These are phyloP conservation scores for Chaetomium olivaceum DNA, from an alignment of 2,329 filamentous ascomycete genomes.

Conservation along the genomic window DNA sequence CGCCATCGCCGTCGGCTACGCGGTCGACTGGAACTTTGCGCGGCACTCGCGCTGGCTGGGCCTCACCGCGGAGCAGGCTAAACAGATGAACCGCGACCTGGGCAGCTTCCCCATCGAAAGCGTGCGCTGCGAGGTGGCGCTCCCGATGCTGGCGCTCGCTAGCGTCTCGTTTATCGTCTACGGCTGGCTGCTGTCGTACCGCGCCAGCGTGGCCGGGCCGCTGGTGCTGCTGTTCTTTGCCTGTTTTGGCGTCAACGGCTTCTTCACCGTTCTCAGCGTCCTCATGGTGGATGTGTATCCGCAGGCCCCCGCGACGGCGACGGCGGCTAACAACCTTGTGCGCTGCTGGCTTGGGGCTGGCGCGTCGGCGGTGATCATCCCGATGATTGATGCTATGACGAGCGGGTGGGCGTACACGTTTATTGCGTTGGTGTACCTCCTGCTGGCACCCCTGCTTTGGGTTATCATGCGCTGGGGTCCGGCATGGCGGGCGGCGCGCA, in stretches of 20 bases:
- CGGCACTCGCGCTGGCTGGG: slow-evolving; percentile 58
- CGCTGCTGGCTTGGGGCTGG: slow-evolving; percentile 57
- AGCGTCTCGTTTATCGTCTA: slow-evolving; percentile 50
- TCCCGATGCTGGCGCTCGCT: slow-evolving; percentile 54
- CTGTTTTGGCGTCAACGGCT: slow-evolving; percentile 53
- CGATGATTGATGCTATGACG: slow-evolving; percentile 53
- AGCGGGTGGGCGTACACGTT: slow-evolving; percentile 55
- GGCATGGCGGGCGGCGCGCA: slow-evolving; percentile 13
- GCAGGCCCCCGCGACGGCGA: slow-evolving; percentile 52
- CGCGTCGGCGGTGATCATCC: slow-evolving; percentile 52
- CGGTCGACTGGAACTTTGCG: slow-evolving; percentile 68
- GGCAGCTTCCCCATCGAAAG: slow-evolving; percentile 53
- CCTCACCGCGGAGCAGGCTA: slow-evolving; percentile 49
- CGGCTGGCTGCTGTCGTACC: slow-evolving; percentile 53
- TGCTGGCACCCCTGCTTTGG: slow-evolving; percentile 38
- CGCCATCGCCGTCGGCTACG: slow-evolving; percentile 50
- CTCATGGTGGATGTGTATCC: slow-evolving; percentile 60
- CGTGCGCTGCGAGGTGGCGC: slow-evolving; percentile 50
- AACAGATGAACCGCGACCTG: slow-evolving; percentile 48
- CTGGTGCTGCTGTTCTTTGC: slow-evolving; percentile 50
- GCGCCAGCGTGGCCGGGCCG: slow-evolving; percentile 47
- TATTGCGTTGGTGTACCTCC: slow-evolving; percentile 45
- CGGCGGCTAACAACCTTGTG: slow-evolving; percentile 58
- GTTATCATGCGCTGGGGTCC: slow-evolving; percentile 19
- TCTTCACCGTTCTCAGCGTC: slow-evolving; percentile 54